Evolutionary conservation across 75 land plant species (phyloP).

Genomic region (Pinus taeda): DNA sequence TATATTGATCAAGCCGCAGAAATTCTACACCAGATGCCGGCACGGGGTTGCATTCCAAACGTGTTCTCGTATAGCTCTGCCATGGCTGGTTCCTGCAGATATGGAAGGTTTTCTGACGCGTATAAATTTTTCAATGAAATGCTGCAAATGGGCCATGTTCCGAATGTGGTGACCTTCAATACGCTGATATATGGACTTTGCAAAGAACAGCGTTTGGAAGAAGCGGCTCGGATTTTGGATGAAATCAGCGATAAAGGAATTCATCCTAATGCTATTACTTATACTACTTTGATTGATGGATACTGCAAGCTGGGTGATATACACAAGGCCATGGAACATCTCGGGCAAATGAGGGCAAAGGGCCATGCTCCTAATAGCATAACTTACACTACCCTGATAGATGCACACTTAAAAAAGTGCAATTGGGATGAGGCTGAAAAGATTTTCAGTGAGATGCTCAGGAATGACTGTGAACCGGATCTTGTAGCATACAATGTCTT

Average conservation of each 20-base stretch:
- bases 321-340: slow-evolving; percentile 41
- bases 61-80: slow-evolving; percentile 23
- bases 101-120: slow-evolving; percentile 19
- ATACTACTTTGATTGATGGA: slow-evolving; percentile 52
- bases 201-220: slow-evolving; percentile 26
- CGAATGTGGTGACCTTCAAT: slow-evolving; percentile 43
- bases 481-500: slow-evolving; percentile 38
- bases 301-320: slow-evolving; percentile 45
- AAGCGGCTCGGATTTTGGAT: slow-evolving; percentile 30
- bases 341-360: slow-evolving; percentile 55
- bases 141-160: slow-evolving; percentile 22
- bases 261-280: slow-evolving; percentile 55
- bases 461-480: slow-evolving; percentile 19
- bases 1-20: slow-evolving; percentile 35
- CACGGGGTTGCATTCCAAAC: slow-evolving; percentile 25
- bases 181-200: slow-evolving; percentile 36
- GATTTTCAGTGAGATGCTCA: slow-evolving; percentile 26
- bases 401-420: slow-evolving; percentile 41
- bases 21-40: slow-evolving; percentile 38
- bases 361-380: slow-evolving; percentile 49
- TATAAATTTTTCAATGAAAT: slow-evolving; percentile 40
- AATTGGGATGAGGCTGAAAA: slow-evolving; percentile 26
- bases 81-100: slow-evolving; percentile 32
- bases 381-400: slow-evolving; percentile 65
- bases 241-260: slow-evolving; percentile 32